Evolutionary conservation across 805 yeast genomes (phyloP), one percentile per base, ranked within the genome.

Genomic region (Scheffersomyces amazonensis): DNA sequence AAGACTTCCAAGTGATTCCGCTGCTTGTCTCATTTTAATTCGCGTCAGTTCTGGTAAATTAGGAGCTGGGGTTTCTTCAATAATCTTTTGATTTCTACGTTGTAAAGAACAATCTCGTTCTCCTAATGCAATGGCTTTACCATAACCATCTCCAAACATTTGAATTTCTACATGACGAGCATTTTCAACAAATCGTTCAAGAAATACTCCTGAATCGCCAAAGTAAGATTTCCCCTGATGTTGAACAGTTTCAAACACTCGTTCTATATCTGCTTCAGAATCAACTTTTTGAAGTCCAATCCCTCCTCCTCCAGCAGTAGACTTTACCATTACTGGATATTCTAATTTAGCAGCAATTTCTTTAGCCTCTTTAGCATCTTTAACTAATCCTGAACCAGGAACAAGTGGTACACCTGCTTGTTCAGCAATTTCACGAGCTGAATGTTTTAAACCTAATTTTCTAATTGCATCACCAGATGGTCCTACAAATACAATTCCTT

Each of bases 281-380:
- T 90, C 96, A 42, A 90, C 97, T 58, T 89, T 86, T 62, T 91
- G 97, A 50, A 91, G 70, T 47, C 99, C 99, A 55, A 91, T 91
- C 66, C 99, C 99, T 64, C 99, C 99, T 56, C 99, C 99, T 59
- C 99, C 99, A 18, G 98, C 98, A 44, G 99, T 93, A 18, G 96
- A 85, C 64, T 91, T 91, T 35, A 93, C 87, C 98, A 91, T 91
- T 23, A 91, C 79, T 20, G 98, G 98, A 53, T 87, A 93, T 40
- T 76, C 85, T 35, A 91, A 69, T 51, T 76, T 66, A 13, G 77
- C 80, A 12, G 96, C 98, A 45, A 83, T 76, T 43, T 66, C 73
- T 40, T 72, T 69, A 3, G 98, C 98, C 52, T 86, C 96, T 9
- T 74, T 74, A 10, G 90, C 73, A 44, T 78, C 67, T 2, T 76